Base-by-base conservation (phyloP, 2,329 filamentous ascomycete genomes). In the Beauveria medogensis region DNA sequence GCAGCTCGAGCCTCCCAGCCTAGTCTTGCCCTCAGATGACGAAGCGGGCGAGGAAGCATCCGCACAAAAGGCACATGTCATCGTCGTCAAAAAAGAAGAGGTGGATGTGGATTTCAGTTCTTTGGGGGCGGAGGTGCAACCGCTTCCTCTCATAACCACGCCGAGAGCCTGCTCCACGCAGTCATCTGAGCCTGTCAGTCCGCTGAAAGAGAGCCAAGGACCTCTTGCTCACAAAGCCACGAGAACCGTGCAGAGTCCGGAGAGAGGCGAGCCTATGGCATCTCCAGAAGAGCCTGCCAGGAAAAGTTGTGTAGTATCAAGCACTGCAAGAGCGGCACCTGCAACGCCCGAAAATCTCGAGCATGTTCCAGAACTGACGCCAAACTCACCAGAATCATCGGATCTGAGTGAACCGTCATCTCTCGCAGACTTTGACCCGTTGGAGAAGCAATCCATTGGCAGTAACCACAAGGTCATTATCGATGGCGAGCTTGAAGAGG, bases 341-440 rank as follows among this genome's bases (percentile, higher is more conserved):
- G 22, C 10, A 10, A 28, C 22, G 16, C 46, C 20, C 3, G 46
- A 24, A 22, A n/a, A 10, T 18, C 26, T 30, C 12, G 24, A 44
- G 24, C 18, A 22, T 8, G 26, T 22, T 40, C 48, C 57, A 20
- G 57, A 59, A 4, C 14, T 55, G 10, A 41, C 24, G 16, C 51
- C 51, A 5, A 52, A 55, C 34, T 60, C 58, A 8, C 51, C 58
- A 16, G 43, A 55, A 5, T 60, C 51, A 5, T 60, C 58, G 22
- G 58, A 41, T 2, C 22, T 55, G 43, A 60, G 58, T 3, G 51
- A 50, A 12, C 40, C 47, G 5, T 28, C 54, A 0, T 47, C 46
- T 28, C 30, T 50, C 8, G 30, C 41, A 14, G 46, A 55, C 1
- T 5, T 60, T 12, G 44, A 55, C 2, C 3, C 16, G 1, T 30